Evolutionary conservation across 441 rosid species (phyloP).

Genomic region (Adansonia grandidieri): DNA sequence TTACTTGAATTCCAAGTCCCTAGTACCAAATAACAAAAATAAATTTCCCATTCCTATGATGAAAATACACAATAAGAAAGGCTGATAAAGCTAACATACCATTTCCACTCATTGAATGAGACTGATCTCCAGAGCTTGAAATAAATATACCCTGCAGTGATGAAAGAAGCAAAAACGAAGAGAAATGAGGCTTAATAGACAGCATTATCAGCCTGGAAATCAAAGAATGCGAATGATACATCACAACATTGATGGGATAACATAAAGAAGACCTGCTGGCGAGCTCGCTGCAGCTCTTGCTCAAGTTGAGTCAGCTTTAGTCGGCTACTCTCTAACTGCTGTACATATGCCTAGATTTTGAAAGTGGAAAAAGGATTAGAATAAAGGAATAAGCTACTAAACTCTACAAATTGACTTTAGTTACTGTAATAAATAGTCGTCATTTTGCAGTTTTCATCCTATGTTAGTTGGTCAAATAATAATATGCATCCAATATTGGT

Average conservation of each 20-base stretch:
- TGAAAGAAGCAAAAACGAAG: conserved; percentile 20
- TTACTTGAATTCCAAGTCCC: conserved; percentile 12
- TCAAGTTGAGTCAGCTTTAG: conserved; percentile 81
- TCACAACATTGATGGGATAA: conserved; percentile 17
- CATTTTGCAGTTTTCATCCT: background rate
- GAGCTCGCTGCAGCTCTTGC: conserved; percentile 91
- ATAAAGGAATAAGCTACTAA: background rate
- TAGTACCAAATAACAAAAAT: background rate
- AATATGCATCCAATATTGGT: background rate
- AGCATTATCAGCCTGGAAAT: conserved; percentile 14
- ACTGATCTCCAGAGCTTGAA: conserved; percentile 84
- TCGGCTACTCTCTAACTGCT: conserved; percentile 87
- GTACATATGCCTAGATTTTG: conserved; percentile 74
- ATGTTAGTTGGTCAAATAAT: background rate
- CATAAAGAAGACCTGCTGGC: conserved; percentile 66
- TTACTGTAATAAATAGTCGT: background rate
- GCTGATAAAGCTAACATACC: conserved; percentile 42
- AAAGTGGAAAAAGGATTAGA: conserved; percentile 3
- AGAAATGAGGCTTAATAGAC: conserved; percentile 2
- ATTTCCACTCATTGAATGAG: conserved; percentile 84
- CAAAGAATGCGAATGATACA: background rate
- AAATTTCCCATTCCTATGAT: background rate
- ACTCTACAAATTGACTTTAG: background rate
- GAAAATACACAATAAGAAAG: background rate
- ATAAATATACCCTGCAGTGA: conserved; percentile 72